Base-by-base conservation (phyloP, 108 stramenopile genomes). In the Phaeodactylum tricornutum region DNA sequence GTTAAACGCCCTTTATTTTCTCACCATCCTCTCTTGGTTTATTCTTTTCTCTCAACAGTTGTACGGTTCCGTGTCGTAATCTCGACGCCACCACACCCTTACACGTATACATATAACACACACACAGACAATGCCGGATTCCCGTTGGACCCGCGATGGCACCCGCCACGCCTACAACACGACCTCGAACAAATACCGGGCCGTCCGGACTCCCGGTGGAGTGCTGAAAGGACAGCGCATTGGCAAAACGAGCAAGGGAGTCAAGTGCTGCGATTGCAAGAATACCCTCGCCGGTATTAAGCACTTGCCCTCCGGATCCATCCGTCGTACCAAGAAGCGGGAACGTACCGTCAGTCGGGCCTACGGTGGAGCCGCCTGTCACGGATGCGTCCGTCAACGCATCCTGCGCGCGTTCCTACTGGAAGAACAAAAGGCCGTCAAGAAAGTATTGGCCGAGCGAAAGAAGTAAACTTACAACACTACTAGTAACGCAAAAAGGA, bases 381-480 rank as follows among this genome's bases (percentile, higher is more conserved):
- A 71, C 39, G 44, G 41, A 28, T 97, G 96, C 68, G 94, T 99
- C 35, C 84, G 82, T 55, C 53, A 80, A 50, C 74, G 96, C 35
- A 95, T 99, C 69, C 72, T 99, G 41, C 69, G 98, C 62, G 98
- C 98, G 27, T 99, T 99, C 68, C 63, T 99, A 49, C 79, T 99
- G 71, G 97, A 98, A 79, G 98, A 99, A 77, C 96, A 97, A 62
- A 98, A 98, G 95, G 95, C 95, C 40, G 96, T 97, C 24, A 99
- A 99, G 95, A 86, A 93, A 75, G 75, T 98, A 29, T 79, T 99
- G 63, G 82, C 87, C 23, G 96, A 96, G 57, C 76, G 79, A 43
- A n/a, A n/a, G n/a, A n/a, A n/a, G n/a, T n/a, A n/a, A n/a, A n/a
- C n/a, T n/a, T n/a, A n/a, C n/a, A n/a, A n/a, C n/a, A n/a, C n/a